phyloP scores from a whole-genome alignment of 495 filamentous ascomycete species.

The Lindgomyces ingoldianus region DNA sequence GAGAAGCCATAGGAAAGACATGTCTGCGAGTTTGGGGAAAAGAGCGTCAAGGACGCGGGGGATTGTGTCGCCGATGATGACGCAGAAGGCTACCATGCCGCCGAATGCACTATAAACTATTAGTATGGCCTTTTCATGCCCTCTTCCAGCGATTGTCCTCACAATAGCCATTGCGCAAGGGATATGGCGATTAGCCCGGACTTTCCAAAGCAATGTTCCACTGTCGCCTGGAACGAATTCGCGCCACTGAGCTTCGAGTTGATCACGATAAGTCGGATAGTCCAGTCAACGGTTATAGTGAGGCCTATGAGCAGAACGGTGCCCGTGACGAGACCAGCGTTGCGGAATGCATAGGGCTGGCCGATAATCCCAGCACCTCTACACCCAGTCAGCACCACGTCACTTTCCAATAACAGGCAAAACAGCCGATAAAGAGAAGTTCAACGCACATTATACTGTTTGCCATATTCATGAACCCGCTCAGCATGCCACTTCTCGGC shows the following conservation, averaged over 20 bases:
- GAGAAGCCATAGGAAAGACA: constrained; percentile 76
- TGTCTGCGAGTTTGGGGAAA: constrained; percentile 72
- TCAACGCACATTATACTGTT: constrained; percentile 80
- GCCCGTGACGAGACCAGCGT: constrained; percentile 82
- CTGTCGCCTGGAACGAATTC: constrained; percentile 89
- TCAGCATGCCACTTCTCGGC: constrained; percentile 65
- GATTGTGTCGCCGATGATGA: constrained; percentile 95
- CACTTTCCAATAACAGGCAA: not conserved
- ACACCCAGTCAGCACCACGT: not conserved
- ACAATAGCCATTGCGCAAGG: constrained; percentile 92
- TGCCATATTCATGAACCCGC: constrained; percentile 97
- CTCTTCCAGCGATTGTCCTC: constrained; percentile 28
- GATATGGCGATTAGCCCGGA: constrained; percentile 86
- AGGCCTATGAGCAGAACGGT: constrained; percentile 73
- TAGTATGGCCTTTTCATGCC: not conserved
- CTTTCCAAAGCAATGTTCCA: constrained; percentile 90
- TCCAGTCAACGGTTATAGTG: constrained; percentile 92
- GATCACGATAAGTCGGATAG: constrained; percentile 90
- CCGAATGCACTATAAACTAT: constrained; percentile 70
- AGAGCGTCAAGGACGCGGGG: constrained; percentile 82
- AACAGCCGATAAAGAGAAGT: not conserved
- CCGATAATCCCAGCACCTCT: constrained; percentile 91
- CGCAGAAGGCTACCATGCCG: constrained; percentile 96
- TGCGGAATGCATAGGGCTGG: constrained; percentile 90
- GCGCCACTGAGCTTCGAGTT: constrained; percentile 93